A percentile compares a stretch with the other conserved stretches of the same genome.
These are phyloP conservation scores for Fomitopsis serialis DNA, from an alignment of 768 basidiomycete genomes.

Conservation along the genomic window DNA sequence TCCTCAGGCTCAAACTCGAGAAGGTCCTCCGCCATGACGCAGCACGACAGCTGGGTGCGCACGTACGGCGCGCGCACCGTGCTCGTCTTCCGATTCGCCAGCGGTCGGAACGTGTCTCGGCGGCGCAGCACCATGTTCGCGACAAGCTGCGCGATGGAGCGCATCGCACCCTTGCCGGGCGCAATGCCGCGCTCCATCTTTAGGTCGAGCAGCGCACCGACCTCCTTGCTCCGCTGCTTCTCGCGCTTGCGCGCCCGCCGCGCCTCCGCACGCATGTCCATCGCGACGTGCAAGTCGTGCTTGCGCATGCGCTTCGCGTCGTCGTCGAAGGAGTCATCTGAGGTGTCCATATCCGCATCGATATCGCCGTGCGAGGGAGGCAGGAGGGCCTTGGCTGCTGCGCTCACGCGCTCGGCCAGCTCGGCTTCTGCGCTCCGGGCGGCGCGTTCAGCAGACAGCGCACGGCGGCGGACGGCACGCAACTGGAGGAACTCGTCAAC, in stretches of 20 bases:
- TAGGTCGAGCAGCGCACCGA: constrained; percentile 49
- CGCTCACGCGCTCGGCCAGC: constrained; percentile 23
- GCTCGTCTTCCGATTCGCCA: constrained; percentile 30
- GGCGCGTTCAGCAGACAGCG: constrained; percentile 16
- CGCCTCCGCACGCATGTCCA: constrained; percentile 36
- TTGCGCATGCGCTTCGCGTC: constrained; percentile 19
- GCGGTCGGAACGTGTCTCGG: constrained; percentile 31
- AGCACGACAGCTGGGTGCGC: constrained; percentile 26
- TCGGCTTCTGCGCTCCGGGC: constrained; percentile 19
- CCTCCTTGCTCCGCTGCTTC: constrained; percentile 51
- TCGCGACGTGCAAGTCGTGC: constrained; percentile 29
- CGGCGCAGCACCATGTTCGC: constrained; percentile 44
- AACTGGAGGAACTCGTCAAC: constrained; percentile 20
- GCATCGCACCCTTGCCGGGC: constrained; percentile 20
- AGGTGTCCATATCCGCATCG: constrained; percentile 28
- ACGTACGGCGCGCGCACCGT: constrained; percentile 17
- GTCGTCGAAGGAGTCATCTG: constrained; percentile 24
- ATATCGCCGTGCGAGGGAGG: constrained; percentile 34
- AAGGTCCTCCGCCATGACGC: constrained; percentile 13
- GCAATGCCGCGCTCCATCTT: constrained; percentile 35
- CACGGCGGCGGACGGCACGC: constrained; percentile 13
- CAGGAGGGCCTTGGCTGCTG: constrained; percentile 26
- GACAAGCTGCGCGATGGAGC: constrained; percentile 34
- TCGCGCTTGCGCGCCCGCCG: constrained; percentile 42
- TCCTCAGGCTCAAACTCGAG: neutral